A percentile compares a stretch with the other conserved stretches of the same genome.
Conservation (phyloP, 2,329 filamentous ascomycete genomes). For the Fusarium buharicum region DNA sequence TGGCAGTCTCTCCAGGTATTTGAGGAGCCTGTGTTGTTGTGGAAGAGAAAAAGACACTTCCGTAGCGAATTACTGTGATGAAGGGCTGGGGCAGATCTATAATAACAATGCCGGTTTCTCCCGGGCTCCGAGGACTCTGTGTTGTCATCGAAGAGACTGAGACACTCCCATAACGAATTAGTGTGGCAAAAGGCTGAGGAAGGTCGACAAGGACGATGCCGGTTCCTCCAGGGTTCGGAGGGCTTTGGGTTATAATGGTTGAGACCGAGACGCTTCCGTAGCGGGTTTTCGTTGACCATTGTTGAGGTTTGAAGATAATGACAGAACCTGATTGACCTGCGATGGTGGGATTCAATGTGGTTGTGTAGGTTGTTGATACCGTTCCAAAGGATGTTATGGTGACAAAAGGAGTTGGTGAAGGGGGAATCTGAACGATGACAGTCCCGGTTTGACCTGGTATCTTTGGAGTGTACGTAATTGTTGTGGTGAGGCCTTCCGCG, state of each 20-base stretch:
- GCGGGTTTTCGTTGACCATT: slow-evolving; percentile 2
- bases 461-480: background rate
- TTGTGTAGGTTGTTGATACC: background rate
- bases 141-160: background rate
- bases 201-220: background rate
- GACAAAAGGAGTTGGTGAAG: background rate
- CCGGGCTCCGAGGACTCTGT: background rate
- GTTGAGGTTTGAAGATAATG: background rate
- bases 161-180: background rate
- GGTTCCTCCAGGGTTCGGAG: background rate
- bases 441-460: background rate
- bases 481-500: background rate
- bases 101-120: background rate
- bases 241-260: background rate
- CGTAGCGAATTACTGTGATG: background rate
- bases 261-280: slow-evolving; percentile 3
- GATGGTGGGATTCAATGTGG: background rate
- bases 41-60: background rate
- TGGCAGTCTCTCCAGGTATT: background rate
- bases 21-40: background rate
- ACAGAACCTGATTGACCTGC: background rate
- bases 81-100: background rate
- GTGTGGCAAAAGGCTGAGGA: background rate
- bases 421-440: background rate
- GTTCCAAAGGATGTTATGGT: slow-evolving; percentile 5